Evolutionary conservation across 73 alveolate genomes (phyloP).

Genomic region (Paraurostyla sp.): DNA sequence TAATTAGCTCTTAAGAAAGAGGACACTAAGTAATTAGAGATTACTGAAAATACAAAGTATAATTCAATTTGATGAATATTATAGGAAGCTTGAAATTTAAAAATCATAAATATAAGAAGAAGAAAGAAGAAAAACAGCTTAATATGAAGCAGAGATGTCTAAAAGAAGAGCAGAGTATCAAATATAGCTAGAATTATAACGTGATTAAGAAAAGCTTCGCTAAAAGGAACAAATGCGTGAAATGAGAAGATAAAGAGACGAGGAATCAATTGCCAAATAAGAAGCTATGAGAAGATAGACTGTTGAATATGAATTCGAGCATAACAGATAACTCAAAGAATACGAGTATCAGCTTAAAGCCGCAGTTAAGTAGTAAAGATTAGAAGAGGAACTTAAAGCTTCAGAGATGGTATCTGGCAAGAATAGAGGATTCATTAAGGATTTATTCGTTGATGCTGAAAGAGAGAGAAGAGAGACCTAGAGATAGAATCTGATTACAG

Average conservation of each 20-base stretch:
- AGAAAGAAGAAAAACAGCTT: conserved; percentile 75
- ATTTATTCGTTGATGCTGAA: conserved; percentile 69
- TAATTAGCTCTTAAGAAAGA: conserved; percentile 83
- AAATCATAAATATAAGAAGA: conserved; percentile 73
- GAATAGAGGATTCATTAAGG: conserved; percentile 68
- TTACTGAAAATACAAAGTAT: conserved; percentile 61
- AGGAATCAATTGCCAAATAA: conserved; percentile 74
- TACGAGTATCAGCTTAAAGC: conserved; percentile 66
- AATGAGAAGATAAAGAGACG: conserved; percentile 75
- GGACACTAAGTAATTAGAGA: conserved; percentile 79
- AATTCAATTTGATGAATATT: background rate
- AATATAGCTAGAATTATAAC: conserved; percentile 80
- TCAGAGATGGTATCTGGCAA: background rate
- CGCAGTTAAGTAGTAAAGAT: conserved; percentile 30
- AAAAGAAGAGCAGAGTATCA: conserved; percentile 84
- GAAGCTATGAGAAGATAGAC: conserved; percentile 72
- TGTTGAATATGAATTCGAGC: conserved; percentile 80
- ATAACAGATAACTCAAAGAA: conserved; percentile 64
- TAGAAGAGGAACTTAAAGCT: conserved; percentile 53
- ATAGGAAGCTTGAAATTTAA: conserved; percentile 71
- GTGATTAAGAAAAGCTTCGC: conserved; percentile 77
- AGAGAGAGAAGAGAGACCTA: conserved; percentile 75
- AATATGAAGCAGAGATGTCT: conserved; percentile 79
- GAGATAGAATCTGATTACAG: conserved; percentile 67
- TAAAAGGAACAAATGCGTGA: conserved; percentile 80